Percentiles rank a stretch among this genome's conserved stretches.
Conservation (phyloP, 2,329 filamentous ascomycete genomes). For the Colletotrichum chrysophilum region DNA sequence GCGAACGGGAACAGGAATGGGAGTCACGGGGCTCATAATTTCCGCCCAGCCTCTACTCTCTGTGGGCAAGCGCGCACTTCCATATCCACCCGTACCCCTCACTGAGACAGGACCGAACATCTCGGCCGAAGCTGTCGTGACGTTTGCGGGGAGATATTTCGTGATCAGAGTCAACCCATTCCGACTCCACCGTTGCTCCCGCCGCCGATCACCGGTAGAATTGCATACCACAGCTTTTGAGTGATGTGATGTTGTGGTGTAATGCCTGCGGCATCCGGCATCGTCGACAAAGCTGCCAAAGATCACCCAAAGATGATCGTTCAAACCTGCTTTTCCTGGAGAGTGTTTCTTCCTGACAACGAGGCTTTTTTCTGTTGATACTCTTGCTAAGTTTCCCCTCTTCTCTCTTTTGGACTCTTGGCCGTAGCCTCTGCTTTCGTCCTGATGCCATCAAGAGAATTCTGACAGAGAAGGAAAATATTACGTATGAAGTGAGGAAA, state of each 20-base stretch:
- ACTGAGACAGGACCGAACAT: background rate
- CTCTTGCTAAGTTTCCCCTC: background rate
- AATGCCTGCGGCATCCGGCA: background rate
- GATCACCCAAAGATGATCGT: background rate
- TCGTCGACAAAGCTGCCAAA: background rate
- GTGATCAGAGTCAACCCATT: background rate
- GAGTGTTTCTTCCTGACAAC: background rate
- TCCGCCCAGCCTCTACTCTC: background rate
- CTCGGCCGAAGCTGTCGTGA: conserved; percentile 10
- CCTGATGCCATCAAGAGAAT: background rate
- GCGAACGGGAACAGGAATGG: conserved; percentile 11
- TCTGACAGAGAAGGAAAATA: background rate
- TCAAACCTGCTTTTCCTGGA: background rate
- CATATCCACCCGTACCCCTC: background rate
- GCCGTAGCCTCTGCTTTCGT: conserved; percentile 7
- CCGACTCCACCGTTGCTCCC: conserved; percentile 8
- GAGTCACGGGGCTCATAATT: background rate
- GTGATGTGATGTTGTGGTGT: background rate
- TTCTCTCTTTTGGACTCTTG: background rate
- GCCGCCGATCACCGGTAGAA: conserved; percentile 14
- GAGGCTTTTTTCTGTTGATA: background rate
- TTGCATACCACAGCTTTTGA: background rate
- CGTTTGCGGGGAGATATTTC: conserved; percentile 9
- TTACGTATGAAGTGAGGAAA: background rate
- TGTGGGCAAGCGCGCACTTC: background rate